Conservation (phyloP, 2,329 filamentous ascomycete species). For the Ophiocordyceps camponoti-saundersi region DNA sequence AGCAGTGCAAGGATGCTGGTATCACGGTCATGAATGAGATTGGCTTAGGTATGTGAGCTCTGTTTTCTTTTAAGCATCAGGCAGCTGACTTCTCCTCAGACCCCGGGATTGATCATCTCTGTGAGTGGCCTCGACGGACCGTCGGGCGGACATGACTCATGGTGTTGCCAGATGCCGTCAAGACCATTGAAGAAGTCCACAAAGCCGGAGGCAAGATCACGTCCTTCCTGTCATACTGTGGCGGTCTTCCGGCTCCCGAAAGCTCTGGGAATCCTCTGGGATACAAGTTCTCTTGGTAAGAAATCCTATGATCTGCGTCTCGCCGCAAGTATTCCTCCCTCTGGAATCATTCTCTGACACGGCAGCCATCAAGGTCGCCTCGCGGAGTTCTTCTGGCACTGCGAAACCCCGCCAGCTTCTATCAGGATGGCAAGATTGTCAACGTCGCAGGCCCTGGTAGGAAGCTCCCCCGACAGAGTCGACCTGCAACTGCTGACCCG, state of each 20-base stretch:
- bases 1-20: slow-evolving; percentile 68
- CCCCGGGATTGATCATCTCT: slow-evolving; percentile 56
- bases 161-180: slow-evolving; percentile 46
- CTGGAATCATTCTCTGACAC: background rate
- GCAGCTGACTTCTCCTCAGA: slow-evolving; percentile 17
- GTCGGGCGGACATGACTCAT: background rate
- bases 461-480: background rate
- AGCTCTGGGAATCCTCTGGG: slow-evolving; percentile 76
- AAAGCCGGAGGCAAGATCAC: slow-evolving; percentile 69
- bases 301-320: background rate
- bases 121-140: background rate
- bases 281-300: slow-evolving; percentile 65
- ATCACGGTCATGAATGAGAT: slow-evolving; percentile 99
- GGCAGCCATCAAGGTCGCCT: slow-evolving; percentile 22
- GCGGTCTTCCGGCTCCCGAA: slow-evolving; percentile 57
- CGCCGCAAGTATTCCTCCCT: background rate
- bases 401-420: slow-evolving; percentile 71
- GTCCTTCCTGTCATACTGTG: slow-evolving; percentile 72
- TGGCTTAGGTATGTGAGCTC: slow-evolving; percentile 27
- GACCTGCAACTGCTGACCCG: background rate
- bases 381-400: slow-evolving; percentile 79
- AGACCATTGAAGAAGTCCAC: slow-evolving; percentile 82
- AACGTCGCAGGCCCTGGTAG: slow-evolving; percentile 26
- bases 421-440: slow-evolving; percentile 60
- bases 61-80: background rate